Conservation (phyloP, 257 asterid species). For the Ophiorrhiza pumila region DNA sequence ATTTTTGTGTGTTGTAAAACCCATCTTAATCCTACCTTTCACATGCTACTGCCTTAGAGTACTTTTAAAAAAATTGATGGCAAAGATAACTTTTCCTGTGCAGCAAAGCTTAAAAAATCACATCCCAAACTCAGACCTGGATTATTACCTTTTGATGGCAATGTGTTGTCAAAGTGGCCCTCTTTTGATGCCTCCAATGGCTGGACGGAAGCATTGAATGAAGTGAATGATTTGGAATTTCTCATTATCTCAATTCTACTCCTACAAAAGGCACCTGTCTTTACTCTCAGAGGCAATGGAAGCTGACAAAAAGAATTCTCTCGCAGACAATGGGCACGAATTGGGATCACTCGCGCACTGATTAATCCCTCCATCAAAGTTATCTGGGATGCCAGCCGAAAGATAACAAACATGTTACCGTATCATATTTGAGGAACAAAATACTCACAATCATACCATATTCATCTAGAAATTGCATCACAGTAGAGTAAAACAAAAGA, state of each 20-base stretch:
- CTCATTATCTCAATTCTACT: conserved; percentile 31
- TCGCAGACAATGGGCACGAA: conserved; percentile 29
- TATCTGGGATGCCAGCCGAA: neutral
- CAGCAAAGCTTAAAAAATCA: neutral
- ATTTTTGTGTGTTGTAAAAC: neutral
- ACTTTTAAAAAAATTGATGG: neutral
- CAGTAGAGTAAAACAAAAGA: neutral
- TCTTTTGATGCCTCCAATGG: conserved; percentile 43
- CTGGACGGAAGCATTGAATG: conserved; percentile 56
- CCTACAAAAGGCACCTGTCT: conserved; percentile 21
- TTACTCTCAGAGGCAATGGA: conserved; percentile 29
- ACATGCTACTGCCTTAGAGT: neutral
- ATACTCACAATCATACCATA: neutral
- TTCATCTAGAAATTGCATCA: neutral
- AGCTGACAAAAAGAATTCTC: conserved; percentile 25
- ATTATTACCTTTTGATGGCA: conserved; percentile 65
- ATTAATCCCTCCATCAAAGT: conserved; percentile 65
- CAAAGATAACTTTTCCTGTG: neutral
- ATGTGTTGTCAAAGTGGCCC: conserved; percentile 52
- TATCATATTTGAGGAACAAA: neutral
- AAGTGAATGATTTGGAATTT: conserved; percentile 36
- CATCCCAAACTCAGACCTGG: conserved; percentile 3
- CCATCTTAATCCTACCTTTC: neutral
- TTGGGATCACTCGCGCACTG: conserved; percentile 43
- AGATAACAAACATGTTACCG: neutral